Evolutionary conservation across 202 grass and related monocot genomes (phyloP).

Genomic region (Brachypodium distachyon): DNA sequence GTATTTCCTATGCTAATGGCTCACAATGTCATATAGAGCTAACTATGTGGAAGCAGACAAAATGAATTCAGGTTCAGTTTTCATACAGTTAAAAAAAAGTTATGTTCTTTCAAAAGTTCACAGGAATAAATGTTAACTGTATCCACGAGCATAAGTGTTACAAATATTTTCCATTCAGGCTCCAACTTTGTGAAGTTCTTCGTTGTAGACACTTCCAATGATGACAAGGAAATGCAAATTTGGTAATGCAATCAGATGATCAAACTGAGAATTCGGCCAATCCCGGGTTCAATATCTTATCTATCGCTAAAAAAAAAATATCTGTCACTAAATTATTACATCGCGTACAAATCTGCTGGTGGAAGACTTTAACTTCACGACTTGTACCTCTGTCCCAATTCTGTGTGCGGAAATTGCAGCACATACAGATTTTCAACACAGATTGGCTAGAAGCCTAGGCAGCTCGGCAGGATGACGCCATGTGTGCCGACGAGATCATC

Average conservation of each 20-base stretch:
- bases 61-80: neutral
- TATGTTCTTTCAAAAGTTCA: neutral
- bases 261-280: neutral
- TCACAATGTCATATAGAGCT: too few species aligned
- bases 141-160: neutral
- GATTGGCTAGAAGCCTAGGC: too few species aligned
- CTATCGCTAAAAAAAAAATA: too few species aligned
- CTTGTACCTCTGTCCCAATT: too few species aligned
- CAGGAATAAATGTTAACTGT: neutral
- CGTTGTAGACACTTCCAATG: neutral
- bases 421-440: too few species aligned
- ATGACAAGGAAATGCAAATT: neutral
- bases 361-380: too few species aligned
- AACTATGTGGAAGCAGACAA: neutral
- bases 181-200: conserved; percentile 10
- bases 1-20: neutral
- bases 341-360: too few species aligned
- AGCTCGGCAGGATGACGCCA: too few species aligned
- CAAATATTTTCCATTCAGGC: neutral
- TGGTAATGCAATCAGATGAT: conserved; percentile 1
- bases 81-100: neutral
- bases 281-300: too few species aligned
- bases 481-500: too few species aligned
- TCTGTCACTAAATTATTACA: too few species aligned
- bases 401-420: too few species aligned